phyloP scores from a whole-genome alignment of 1,284 basidiomycete species.

The Leccinum subrobustum region DNA sequence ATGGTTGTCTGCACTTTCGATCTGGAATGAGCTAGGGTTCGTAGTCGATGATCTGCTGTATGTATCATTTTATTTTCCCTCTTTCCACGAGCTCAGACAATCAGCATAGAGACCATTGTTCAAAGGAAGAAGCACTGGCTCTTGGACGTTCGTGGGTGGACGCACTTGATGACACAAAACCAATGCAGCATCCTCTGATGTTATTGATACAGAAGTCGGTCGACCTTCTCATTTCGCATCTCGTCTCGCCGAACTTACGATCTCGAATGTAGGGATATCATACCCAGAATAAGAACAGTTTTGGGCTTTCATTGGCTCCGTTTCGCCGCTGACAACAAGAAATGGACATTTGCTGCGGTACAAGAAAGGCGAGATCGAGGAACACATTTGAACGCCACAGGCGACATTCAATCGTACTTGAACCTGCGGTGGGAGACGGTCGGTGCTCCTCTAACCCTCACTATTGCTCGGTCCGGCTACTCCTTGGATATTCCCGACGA shows the following conservation, averaged over 20 bases:
- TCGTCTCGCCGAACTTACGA: background rate
- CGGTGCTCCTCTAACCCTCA: background rate
- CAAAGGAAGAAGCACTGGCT: background rate
- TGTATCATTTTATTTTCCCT: background rate
- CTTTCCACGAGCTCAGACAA: background rate
- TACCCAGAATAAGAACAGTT: background rate
- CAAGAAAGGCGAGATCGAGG: background rate
- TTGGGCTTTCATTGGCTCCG: background rate
- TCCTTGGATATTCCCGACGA: background rate
- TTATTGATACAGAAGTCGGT: background rate
- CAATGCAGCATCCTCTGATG: background rate
- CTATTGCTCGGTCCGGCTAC: background rate
- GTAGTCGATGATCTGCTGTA: background rate
- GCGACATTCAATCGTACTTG: background rate
- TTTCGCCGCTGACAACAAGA: background rate
- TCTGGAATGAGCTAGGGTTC: background rate
- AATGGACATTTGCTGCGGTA: background rate
- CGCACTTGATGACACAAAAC: background rate
- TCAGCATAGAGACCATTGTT: background rate
- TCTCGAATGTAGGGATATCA: background rate
- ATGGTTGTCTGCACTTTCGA: background rate
- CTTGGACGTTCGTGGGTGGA: background rate
- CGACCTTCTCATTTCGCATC: background rate
- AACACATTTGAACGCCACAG: background rate
- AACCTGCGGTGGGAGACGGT: background rate